Evolutionary conservation across 1,284 basidiomycete genomes (phyloP).

Genomic region (Ustanciosporium gigantosporum): DNA sequence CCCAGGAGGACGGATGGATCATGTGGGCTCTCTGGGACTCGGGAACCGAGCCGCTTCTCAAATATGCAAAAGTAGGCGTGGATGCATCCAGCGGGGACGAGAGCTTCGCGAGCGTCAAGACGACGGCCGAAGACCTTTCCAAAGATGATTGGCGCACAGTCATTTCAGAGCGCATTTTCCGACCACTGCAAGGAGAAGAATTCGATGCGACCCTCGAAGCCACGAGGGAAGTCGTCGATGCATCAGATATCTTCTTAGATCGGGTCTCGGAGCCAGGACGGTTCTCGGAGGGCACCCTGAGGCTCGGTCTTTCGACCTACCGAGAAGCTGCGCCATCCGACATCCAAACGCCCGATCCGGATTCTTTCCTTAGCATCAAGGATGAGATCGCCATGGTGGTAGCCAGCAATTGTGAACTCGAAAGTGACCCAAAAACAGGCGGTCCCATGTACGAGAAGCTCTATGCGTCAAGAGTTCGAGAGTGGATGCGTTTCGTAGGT

Average conservation of each 20-base stretch:
- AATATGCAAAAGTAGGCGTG: slow-evolving; percentile 34
- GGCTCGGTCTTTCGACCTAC: slow-evolving; percentile 22
- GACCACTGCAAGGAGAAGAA: slow-evolving; percentile 45
- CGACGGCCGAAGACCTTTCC: slow-evolving; percentile 12
- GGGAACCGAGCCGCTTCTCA: slow-evolving; percentile 40
- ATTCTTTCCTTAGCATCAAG: slow-evolving; percentile 18
- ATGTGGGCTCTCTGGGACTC: slow-evolving; percentile 57
- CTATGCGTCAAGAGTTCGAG: slow-evolving; percentile 25
- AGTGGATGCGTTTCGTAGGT: slow-evolving; percentile 54
- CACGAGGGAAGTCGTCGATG: slow-evolving; percentile 16
- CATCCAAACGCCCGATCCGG: slow-evolving; percentile 4
- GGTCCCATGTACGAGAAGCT: slow-evolving; percentile 38
- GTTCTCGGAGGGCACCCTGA: slow-evolving; percentile 39
- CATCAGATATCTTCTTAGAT: slow-evolving; percentile 43
- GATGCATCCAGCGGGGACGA: slow-evolving; percentile 22
- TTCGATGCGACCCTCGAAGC: slow-evolving; percentile 48
- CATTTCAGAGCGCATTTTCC: slow-evolving; percentile 26
- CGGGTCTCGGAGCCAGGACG: slow-evolving; percentile 52
- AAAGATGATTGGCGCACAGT: slow-evolving; percentile 44
- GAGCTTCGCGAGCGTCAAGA: slow-evolving; percentile 21
- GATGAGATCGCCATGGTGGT: slow-evolving; percentile 39
- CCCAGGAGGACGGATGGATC: slow-evolving; percentile 28
- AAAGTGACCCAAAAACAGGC: slow-evolving; percentile 34
- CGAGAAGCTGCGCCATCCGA: slow-evolving; percentile 13
- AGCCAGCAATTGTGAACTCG: slow-evolving; percentile 26